These are phyloP conservation scores for Rheum nobile DNA, from an alignment of 148 eudicot species.

Conservation along the genomic window DNA sequence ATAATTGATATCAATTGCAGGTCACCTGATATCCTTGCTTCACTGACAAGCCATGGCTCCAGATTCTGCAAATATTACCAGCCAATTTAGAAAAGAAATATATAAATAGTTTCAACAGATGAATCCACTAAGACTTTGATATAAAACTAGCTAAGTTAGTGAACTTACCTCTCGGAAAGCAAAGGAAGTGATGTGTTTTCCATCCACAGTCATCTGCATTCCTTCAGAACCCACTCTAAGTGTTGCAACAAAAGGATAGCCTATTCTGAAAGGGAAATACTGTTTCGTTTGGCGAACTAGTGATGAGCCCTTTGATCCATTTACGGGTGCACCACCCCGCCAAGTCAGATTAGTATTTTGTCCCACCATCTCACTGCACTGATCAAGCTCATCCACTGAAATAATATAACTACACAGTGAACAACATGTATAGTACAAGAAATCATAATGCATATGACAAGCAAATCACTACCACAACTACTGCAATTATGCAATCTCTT, in stretches of 20 bases:
- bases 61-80: conserved; percentile 39
- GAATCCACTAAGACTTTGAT: background rate
- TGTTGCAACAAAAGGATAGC: conserved; percentile 86
- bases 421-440: background rate
- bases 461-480: background rate
- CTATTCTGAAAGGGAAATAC: conserved; percentile 86
- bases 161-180: conserved; percentile 72
- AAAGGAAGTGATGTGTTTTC: conserved; percentile 86
- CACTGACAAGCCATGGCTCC: conserved; percentile 96
- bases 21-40: conserved; percentile 83
- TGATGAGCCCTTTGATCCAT: conserved; percentile 27
- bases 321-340: conserved; percentile 20
- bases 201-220: conserved; percentile 96
- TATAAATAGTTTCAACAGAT: background rate
- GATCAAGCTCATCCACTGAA: conserved; percentile 83
- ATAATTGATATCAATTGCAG: conserved; percentile 59
- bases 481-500: background rate
- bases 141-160: background rate
- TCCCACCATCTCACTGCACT: conserved; percentile 81
- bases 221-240: conserved; percentile 87
- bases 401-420: background rate
- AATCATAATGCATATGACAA: background rate
- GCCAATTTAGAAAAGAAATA: background rate
- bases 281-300: conserved; percentile 33
- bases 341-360: conserved; percentile 34